These are phyloP conservation scores for Stevia rebaudiana DNA, from an alignment of 140 eudicot species.

Conservation along the genomic window DNA sequence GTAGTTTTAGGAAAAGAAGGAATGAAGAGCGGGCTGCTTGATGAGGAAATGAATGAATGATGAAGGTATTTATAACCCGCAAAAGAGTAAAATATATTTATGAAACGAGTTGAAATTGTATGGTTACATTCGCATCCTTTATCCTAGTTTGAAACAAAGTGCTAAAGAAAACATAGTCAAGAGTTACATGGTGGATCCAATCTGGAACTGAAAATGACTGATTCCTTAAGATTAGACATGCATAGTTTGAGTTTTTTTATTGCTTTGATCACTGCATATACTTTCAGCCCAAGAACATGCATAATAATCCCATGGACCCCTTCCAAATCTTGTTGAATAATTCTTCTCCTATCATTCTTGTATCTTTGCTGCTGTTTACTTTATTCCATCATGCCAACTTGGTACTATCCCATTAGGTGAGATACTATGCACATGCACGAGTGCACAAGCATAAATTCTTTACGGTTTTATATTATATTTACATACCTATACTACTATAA, in stretches of 20 bases:
- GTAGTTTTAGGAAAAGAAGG: constrained; percentile 20
- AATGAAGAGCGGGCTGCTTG: constrained; percentile 21
- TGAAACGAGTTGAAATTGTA: constrained; percentile 14
- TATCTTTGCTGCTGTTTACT: constrained; percentile 15
- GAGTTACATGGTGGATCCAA: constrained; percentile 12
- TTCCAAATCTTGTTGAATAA: constrained; percentile 38
- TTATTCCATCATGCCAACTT: constrained; percentile 30
- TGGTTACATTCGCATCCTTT: neutral
- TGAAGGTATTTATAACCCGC: constrained; percentile 50
- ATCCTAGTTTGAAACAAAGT: neutral
- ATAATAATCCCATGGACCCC: constrained; percentile 26
- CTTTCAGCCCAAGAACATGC: constrained; percentile 31
- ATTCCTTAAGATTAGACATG: constrained; percentile 28
- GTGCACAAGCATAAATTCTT: neutral
- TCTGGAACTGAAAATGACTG: constrained; percentile 24
- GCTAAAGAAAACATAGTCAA: constrained; percentile 10
- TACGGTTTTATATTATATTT: no score
- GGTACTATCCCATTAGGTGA: constrained; percentile 17
- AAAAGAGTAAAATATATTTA: constrained; percentile 6
- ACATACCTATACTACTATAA: no score
- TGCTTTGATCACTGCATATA: constrained; percentile 23
- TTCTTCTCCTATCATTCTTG: constrained; percentile 13
- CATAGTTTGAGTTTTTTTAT: constrained; percentile 18
- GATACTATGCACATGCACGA: constrained; percentile 11
- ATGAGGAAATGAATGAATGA: constrained; percentile 26